Conservation (phyloP, 2,329 filamentous ascomycete genomes). For the Aspergillus thermomutatus region DNA sequence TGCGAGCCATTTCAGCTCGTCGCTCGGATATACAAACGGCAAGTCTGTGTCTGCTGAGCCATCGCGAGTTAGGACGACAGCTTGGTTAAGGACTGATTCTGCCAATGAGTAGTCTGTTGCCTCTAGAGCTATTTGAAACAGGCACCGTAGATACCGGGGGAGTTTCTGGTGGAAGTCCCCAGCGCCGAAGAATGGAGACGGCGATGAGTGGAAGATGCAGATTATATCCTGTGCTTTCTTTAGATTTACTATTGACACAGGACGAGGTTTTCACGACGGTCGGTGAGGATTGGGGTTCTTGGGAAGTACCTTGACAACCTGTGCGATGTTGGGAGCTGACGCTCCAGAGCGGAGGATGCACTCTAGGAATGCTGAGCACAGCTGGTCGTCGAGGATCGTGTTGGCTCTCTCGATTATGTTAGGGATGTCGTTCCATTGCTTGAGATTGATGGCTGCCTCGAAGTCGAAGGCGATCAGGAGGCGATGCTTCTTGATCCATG, state of each 20-base stretch:
- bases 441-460: constrained; percentile 66
- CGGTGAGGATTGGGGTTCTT: too few species aligned
- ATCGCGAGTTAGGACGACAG: constrained; percentile 20
- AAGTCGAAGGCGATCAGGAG: constrained; percentile 73
- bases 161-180: constrained; percentile 49
- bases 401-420: constrained; percentile 53
- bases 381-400: constrained; percentile 34
- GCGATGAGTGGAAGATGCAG: constrained; percentile 57
- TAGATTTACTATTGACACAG: background rate
- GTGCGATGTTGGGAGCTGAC: constrained; percentile 30
- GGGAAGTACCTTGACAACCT: constrained; percentile 45
- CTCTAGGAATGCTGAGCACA: constrained; percentile 65
- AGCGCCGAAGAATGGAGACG: constrained; percentile 43
- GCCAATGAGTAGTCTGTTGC: constrained; percentile 24
- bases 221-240: constrained; percentile 61
- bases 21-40: constrained; percentile 43
- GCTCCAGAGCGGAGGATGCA: constrained; percentile 55
- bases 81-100: constrained; percentile 34
- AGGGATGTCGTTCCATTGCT: constrained; percentile 64
- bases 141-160: constrained; percentile 73
- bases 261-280: constrained; percentile 6
- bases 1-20: constrained; percentile 58
- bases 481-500: constrained; percentile 61
- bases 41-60: background rate
- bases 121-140: constrained; percentile 64